Conservation (phyloP, 2,329 filamentous ascomycete genomes). For the Berkeleyomyces basicola region DNA sequence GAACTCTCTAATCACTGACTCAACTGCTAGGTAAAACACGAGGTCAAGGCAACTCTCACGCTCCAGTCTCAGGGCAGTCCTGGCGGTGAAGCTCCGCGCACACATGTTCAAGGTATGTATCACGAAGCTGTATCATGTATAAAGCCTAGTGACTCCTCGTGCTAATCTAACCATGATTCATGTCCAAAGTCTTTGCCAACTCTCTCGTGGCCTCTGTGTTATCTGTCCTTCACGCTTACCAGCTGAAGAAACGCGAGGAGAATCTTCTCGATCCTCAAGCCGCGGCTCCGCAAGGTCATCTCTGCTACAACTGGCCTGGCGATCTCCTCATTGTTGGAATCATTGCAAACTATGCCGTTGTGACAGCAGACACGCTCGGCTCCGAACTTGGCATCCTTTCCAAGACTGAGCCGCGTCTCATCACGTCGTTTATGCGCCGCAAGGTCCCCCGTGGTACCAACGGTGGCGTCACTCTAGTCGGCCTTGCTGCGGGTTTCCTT, state of each 20-base stretch:
- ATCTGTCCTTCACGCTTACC: constrained; percentile 40
- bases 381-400: constrained; percentile 91
- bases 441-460: constrained; percentile 84
- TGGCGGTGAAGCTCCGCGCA: constrained; percentile 69
- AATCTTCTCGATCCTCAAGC: constrained; percentile 22
- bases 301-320: constrained; percentile 44
- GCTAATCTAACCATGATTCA: not conserved
- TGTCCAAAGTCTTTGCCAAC: constrained; percentile 60
- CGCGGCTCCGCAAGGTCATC: constrained; percentile 23
- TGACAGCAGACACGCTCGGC: constrained; percentile 84
- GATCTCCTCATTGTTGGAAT: constrained; percentile 49
- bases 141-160: not conserved
- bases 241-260: constrained; percentile 33
- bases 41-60: constrained; percentile 68
- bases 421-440: constrained; percentile 62
- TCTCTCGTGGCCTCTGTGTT: constrained; percentile 60
- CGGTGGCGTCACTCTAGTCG: constrained; percentile 67
- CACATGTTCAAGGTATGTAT: constrained; percentile 53
- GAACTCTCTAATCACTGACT: constrained; percentile 14
- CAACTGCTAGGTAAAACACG: constrained; percentile 55
- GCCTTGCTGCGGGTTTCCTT: constrained; percentile 54
- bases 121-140: constrained; percentile 13
- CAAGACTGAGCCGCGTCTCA: constrained; percentile 57
- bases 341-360: constrained; percentile 74
- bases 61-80: constrained; percentile 54